Evolutionary conservation across 257 asterid species (phyloP), one percentile per base, ranked within the genome.

Genomic region (Jasminum sambac): DNA sequence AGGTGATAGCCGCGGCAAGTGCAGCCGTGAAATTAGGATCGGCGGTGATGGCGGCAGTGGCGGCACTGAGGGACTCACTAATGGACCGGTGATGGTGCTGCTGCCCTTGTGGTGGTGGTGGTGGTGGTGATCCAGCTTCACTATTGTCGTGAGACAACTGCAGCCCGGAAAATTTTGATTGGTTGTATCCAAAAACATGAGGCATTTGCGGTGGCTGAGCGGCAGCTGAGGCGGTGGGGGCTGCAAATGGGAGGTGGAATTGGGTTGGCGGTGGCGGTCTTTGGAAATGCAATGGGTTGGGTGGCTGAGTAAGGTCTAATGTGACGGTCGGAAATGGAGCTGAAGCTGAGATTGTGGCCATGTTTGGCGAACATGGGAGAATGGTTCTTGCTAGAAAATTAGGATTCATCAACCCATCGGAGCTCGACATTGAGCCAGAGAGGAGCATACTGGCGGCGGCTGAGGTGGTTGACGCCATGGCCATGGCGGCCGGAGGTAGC

Each of bases 281-380:
- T 68, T 81, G 90, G 60, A 75, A 72, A 2, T 83, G 87, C 39
- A 86, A 25, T 0, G 88, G 81, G 66, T 82, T 89, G 0, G 96
- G 85, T 1, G 80, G 72, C 40, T 89, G 95, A 12, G 98, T 90
- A 36, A 93, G 97, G 84, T 94, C 99, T 34, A 94, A 85, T 11
- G 99, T 94, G 65, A 94, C 89, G 0, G 96, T 94, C 9, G 99
- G 98, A 71, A 94, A 91, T 5, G 99, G 99, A 1, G 99, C 96
- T 0, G 99, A 94, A 7, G 98, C 98, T 2, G 99, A 91, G 79
- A 94, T 94, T 2, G 99, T 89, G 1, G 99, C 99, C 88, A 94
- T 75, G 80, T 74, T 94, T 5, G 96, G 79, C 1, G 98, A 89
- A 75, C 84, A 83, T 17, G 96, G 98, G 8, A 94, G 85, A 3